Evolutionary conservation across 23 red algal genomes (phyloP), one percentile per base, ranked within the genome.

Genomic region (Gracilaria domingensis): DNA sequence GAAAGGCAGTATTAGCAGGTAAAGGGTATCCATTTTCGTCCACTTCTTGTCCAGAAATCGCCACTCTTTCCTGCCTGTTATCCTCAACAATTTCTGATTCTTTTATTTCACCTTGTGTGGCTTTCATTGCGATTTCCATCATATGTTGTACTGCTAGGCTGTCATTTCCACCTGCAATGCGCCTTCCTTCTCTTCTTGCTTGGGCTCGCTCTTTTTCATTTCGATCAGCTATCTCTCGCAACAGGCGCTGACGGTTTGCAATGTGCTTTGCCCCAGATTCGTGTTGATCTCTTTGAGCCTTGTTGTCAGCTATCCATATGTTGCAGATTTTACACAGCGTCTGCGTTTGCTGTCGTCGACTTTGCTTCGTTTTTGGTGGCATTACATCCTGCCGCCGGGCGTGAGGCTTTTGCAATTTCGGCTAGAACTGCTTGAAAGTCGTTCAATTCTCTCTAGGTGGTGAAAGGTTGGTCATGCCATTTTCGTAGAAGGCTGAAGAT

Each of bases 291-390:
- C 89, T 30, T 64, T 92, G 89, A 12, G 61, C 23, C 20, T 44
- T 67, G 59, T 92, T 92, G 80, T 92, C 80, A 12, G 89, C 89
- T 39, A 92, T 67, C 79, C 80, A 84, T 24, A 92, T 55, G 42
- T 84, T 83, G 79, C 89, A 92, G 13, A 84, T 65, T 74, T 74
- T 83, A 35, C 89, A 92, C 66, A 77, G 72, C 29, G 40, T 34
- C 26, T 77, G 72, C 20, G 72, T 77, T 34, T n/a, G 38, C 25
- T 26, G 34, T 14, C 45, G 72, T 20, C 72, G 38, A 28, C 39
- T 50, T 51, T 77, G 39, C 23, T 77, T 77, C 39, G 72, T 30
- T 77, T 77, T 77, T 45, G 72, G 72, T 51, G 72, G 18, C 72
- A 77, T 77, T 21, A 77, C 72, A 51, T 69, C 2, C 9, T 69